Evolutionary conservation across 2,329 filamentous ascomycete genomes (phyloP), one percentile per base, ranked within the genome.

Genomic region (Beauveria brongniartii): DNA sequence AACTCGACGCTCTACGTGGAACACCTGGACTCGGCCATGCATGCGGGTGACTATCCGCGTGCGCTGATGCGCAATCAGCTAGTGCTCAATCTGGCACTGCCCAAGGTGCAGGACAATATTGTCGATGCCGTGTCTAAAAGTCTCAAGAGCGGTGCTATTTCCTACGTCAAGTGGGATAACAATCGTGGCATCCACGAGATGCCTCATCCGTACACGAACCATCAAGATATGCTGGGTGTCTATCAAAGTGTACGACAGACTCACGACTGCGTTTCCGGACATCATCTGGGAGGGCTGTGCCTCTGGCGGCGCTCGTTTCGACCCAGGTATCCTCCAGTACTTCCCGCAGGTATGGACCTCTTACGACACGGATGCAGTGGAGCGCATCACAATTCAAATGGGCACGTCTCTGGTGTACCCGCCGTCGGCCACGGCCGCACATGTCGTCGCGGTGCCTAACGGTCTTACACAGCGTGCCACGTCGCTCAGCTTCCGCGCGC

Each of bases 121-220:
- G 85, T 88, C 64, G 69, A 75, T 0, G 76, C 78, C 0, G 74
- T 88, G 3, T 78, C 82, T 2, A 71, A 75, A 3, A 75, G 88
- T 7, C 77, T 88, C 20, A 74, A 80, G 50, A 79, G 74, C 1
- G 78, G 79, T 0, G 73, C 80, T 26, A 80, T 88, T 52, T 71
- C 73, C 10, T 88, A 88, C 63, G 78, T 88, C 63, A 88, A 88
- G 65, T 88, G 85, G 85, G 85, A 88, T 64, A 85, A 87, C 70
- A 88, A 88, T 71, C 75, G 85, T 5, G 84, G 79, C 1, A 84
- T 87, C 50, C 83, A 87, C 67, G 84, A 88, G 69, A 78, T 77
- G 51, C 72, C 83, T 0, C 76, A 75, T 0, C 83, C 84, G 0
- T 75, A 77, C 1, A 79, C 77, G 7, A 73, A 80, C 65, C 83